These are phyloP conservation scores for Chlamydomonas sp. DNA, from an alignment of 139 green algal genomes.

Conservation along the genomic window DNA sequence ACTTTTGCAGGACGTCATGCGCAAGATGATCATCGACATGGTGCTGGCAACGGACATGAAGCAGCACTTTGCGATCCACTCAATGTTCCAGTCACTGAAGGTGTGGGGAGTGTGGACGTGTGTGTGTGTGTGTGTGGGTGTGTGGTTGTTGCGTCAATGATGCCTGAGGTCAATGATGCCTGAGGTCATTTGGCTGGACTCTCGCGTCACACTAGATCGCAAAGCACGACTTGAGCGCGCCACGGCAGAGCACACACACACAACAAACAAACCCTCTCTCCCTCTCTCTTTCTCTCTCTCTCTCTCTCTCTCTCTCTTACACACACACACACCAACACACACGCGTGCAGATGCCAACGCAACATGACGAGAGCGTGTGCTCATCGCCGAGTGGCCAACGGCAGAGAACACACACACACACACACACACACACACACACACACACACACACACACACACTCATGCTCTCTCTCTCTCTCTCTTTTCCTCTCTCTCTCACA, in stretches of 20 bases:
- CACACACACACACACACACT: background rate
- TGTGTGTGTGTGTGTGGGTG: background rate
- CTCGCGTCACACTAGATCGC: background rate
- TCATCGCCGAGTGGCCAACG: no score
- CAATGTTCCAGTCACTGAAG: slow-evolving; percentile 43
- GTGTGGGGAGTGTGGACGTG: no score
- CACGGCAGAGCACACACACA: background rate
- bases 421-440: slow-evolving; percentile 1
- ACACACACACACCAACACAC: background rate
- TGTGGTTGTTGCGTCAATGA: no score
- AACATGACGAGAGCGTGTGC: no score
- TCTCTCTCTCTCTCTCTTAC: background rate
- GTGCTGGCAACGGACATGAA: slow-evolving; percentile 63
- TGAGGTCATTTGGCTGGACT: no score
- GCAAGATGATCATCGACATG: slow-evolving; percentile 48
- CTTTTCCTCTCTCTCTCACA: no score
- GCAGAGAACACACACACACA: background rate
- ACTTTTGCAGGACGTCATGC: slow-evolving; percentile 25
- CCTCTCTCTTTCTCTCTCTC: background rate
- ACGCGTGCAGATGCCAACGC: background rate
- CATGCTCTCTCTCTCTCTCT: no score
- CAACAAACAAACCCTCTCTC: background rate
- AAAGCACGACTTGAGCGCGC: background rate
- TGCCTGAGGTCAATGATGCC: no score
- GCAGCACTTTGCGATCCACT: slow-evolving; percentile 58